phyloP scores from a whole-genome alignment of 106 monocot genomes.

The Dioscorea dumetorum region DNA sequence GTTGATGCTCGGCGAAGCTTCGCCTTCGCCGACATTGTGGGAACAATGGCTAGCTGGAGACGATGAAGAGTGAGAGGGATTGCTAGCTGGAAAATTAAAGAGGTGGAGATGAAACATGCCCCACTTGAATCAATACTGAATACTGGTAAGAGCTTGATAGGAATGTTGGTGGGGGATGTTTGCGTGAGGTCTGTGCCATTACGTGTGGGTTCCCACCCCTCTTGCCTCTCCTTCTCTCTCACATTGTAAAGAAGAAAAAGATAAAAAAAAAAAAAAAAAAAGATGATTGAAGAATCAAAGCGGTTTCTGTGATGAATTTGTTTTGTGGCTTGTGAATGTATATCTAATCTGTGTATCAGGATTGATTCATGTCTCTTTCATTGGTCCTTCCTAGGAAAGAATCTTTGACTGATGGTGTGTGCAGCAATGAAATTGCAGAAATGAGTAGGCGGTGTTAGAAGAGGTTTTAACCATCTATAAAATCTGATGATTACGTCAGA shows the following conservation, averaged over 20 bases:
- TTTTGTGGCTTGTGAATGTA: not conserved
- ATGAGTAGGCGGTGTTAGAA: too few species aligned
- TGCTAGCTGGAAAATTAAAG: conserved; percentile 1
- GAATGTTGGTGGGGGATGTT: not conserved
- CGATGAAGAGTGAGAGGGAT: too few species aligned
- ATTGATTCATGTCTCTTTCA: not conserved
- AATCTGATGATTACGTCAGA: too few species aligned
- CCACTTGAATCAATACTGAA: not conserved
- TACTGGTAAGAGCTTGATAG: not conserved
- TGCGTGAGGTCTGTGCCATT: too few species aligned
- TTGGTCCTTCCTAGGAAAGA: not conserved
- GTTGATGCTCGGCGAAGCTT: not conserved
- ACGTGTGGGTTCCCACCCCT: too few species aligned
- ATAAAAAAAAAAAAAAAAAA: not conserved
- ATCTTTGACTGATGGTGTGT: not conserved
- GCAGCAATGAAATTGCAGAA: too few species aligned
- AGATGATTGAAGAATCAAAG: not conserved
- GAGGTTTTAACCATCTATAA: too few species aligned
- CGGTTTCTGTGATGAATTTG: not conserved
- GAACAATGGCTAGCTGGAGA: too few species aligned
- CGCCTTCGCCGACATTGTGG: not conserved
- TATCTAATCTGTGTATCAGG: not conserved
- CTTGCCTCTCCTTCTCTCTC: not conserved
- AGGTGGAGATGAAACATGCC: not conserved
- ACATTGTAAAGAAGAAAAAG: not conserved